Evolutionary conservation across 2,329 filamentous ascomycete genomes (phyloP).

Genomic region (Hymenoscyphus albidus): DNA sequence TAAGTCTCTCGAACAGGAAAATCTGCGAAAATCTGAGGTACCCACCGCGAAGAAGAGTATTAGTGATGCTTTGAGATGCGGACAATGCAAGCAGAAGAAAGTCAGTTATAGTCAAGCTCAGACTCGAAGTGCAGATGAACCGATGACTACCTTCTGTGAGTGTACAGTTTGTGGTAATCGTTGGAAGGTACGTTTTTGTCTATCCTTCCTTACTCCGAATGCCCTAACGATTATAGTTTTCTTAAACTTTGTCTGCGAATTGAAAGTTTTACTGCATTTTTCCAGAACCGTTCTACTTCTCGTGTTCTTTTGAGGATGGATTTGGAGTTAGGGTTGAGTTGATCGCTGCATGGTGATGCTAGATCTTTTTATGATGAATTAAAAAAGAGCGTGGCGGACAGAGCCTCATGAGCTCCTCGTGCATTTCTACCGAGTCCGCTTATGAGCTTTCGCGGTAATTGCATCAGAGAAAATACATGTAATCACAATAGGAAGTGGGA

Average conservation of each 20-base stretch:
- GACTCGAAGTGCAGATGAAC: constrained; percentile 92
- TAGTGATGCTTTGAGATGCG: constrained; percentile 80
- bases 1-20: constrained; percentile 75
- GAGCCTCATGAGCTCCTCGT: background rate
- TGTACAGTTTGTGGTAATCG: constrained; percentile 66
- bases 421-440: constrained; percentile 1
- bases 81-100: constrained; percentile 88
- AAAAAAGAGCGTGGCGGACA: background rate
- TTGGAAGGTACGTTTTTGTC: constrained; percentile 56
- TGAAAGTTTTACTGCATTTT: background rate
- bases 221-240: constrained; percentile 32
- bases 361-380: constrained; percentile 1
- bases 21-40: constrained; percentile 96
- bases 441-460: background rate
- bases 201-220: background rate
- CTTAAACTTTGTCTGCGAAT: constrained; percentile 24
- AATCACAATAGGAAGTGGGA: background rate
- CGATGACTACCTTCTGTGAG: constrained; percentile 75
- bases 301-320: constrained; percentile 30
- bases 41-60: constrained; percentile 89
- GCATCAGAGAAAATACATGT: background rate
- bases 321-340: constrained; percentile 24
- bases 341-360: background rate
- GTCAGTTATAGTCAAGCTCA: constrained; percentile 96
- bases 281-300: constrained; percentile 22